Evolutionary conservation across 179 eudicot species (phyloP), one percentile per base, ranked within the genome.

Genomic region (Sideroxylon spinosum): DNA sequence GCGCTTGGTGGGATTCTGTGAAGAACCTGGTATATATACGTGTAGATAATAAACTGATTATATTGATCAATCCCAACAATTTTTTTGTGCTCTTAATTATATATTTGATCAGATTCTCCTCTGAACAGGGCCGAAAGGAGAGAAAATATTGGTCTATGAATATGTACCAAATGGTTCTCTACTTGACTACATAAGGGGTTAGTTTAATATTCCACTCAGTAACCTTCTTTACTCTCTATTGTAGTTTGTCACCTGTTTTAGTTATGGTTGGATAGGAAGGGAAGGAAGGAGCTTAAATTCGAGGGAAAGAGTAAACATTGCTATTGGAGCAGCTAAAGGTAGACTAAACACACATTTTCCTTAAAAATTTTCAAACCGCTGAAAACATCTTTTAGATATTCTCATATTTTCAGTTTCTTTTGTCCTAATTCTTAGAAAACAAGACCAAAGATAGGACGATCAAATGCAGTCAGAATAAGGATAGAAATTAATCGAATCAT

Each of bases 271-370:
- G 62, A 53, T 26, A 87, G 90, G 88, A 44, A 83, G 85, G 73
- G 86, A 79, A 66, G 84, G 86, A 50, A 81, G 76, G 70, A 80
- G 71, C 68, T 83, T 87, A 76, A 83, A 81, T 26, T 87, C 88
- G 90, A 85, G 85, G 82, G 84, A 87, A 50, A 85, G 90, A 78
- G 86, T 83, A 5, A 81, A 76, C 16, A 82, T 87, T 80, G 90
- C 90, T 67, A 85, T 87, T 66, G 86, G 86, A 76, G 88, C 88
- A 37, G 90, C 90, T 68, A 85, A 85, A 80, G 90, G 90, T 87
- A 69, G 53, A 48, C n/a, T n/a, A n/a, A 57, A n/a, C 50, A 16
- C 57, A 7, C 20, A 12, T 68, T 48, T 71, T 10, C 6, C 61
- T 56, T 53, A 22, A 6, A 17, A 53, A 29, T 29, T 29, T 29